These are phyloP conservation scores for Talaromyces sp. DNA, from an alignment of 2,329 filamentous ascomycete species.

Conservation along the genomic window DNA sequence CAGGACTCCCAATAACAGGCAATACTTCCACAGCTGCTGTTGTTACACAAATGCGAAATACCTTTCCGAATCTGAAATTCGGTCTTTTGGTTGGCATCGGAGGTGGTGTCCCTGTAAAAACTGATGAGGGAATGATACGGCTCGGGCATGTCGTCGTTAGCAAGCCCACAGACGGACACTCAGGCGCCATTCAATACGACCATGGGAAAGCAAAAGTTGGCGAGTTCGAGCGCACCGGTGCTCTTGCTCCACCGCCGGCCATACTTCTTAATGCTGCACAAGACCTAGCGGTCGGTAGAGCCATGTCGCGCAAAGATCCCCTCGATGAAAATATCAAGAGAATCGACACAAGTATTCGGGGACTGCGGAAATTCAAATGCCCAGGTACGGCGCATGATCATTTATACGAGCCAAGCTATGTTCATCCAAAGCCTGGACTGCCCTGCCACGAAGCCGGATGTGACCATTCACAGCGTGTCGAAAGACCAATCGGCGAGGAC, in stretches of 20 bases:
- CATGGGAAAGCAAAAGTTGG: background rate
- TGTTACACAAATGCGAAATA: constrained; percentile 12
- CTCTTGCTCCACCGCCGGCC: constrained; percentile 2
- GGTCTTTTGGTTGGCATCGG: constrained; percentile 15
- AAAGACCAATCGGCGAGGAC: background rate
- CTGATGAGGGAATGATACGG: constrained; percentile 7
- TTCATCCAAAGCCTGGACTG: background rate
- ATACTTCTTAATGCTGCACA: constrained; percentile 5
- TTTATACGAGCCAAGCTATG: background rate
- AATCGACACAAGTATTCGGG: background rate
- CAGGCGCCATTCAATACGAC: background rate
- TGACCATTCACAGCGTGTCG: background rate
- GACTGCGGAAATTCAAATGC: background rate
- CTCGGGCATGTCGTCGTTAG: constrained; percentile 16
- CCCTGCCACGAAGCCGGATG: background rate
- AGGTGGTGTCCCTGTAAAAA: constrained; percentile 11
- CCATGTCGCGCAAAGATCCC: background rate
- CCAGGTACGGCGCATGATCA: background rate
- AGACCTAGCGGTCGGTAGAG: background rate
- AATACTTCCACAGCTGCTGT: constrained; percentile 13
- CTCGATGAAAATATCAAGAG: background rate
- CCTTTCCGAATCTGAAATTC: constrained; percentile 11
- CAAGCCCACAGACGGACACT: background rate
- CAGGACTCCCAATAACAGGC: background rate
- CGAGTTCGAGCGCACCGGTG: background rate